Percentiles rank a stretch among this genome's conserved stretches.
These are phyloP conservation scores for Fusarium buharicum DNA, from an alignment of 2,329 filamentous ascomycete genomes.

Conservation along the genomic window DNA sequence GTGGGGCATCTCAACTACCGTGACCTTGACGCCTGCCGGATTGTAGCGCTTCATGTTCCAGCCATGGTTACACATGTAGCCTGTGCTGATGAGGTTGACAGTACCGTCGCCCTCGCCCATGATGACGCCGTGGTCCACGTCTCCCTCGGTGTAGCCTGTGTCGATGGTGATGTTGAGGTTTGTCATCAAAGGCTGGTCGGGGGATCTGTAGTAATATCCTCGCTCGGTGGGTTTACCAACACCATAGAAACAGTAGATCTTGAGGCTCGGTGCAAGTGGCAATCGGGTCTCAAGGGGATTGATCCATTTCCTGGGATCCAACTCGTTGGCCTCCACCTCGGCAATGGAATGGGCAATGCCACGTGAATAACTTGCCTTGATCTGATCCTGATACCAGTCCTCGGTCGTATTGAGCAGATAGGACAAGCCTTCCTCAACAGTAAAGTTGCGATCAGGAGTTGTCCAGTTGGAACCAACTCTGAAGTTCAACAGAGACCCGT, in stretches of 20 bases:
- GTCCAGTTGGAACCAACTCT: slow-evolving; percentile 72
- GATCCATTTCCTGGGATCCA: slow-evolving; percentile 86
- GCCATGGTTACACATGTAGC: slow-evolving; percentile 96
- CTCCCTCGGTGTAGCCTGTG: slow-evolving; percentile 67
- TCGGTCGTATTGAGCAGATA: slow-evolving; percentile 84
- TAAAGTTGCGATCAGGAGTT: slow-evolving; percentile 78
- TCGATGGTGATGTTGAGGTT: slow-evolving; percentile 80
- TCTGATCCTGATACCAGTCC: slow-evolving; percentile 82
- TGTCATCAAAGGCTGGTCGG: slow-evolving; percentile 71
- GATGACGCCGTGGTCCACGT: slow-evolving; percentile 87
- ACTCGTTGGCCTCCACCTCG: slow-evolving; percentile 84
- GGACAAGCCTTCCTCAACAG: slow-evolving; percentile 77
- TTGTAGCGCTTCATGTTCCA: slow-evolving; percentile 97
- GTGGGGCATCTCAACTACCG: slow-evolving; percentile 94
- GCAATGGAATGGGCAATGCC: slow-evolving; percentile 82
- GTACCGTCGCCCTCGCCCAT: slow-evolving; percentile 97
- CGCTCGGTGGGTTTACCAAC: slow-evolving; percentile 94
- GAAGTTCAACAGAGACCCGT: slow-evolving; percentile 88
- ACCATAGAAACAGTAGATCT: slow-evolving; percentile 98
- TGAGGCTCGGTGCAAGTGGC: slow-evolving; percentile 86
- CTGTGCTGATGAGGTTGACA: slow-evolving; percentile 88
- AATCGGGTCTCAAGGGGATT: slow-evolving; percentile 92
- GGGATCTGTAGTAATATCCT: slow-evolving; percentile 85
- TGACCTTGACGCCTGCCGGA: slow-evolving; percentile 82
- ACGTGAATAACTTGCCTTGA: slow-evolving; percentile 82